These are phyloP conservation scores for Cryphonectria nitschkei DNA, from an alignment of 2,329 filamentous ascomycete species.

Conservation along the genomic window DNA sequence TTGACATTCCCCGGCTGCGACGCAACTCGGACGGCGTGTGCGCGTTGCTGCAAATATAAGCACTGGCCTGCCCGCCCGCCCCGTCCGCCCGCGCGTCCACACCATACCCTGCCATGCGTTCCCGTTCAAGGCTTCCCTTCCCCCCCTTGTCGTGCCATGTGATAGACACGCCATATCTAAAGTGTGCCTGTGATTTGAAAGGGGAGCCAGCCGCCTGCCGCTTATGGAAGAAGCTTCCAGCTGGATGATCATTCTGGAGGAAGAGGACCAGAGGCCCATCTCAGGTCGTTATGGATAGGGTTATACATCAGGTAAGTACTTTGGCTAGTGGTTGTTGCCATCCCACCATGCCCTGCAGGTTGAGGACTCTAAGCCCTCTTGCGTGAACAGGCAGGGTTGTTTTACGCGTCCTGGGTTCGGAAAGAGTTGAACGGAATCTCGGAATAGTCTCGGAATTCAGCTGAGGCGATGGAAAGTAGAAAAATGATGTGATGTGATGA, in stretches of 20 bases:
- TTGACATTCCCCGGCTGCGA: no score
- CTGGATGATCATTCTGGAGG: no score
- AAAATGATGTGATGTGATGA: not conserved
- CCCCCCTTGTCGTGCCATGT: constrained; percentile 6
- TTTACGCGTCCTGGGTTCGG: not conserved
- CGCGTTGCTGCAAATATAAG: no score
- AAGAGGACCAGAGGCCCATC: no score
- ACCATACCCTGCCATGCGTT: not conserved
- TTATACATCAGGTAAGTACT: no score
- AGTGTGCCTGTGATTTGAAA: not conserved
- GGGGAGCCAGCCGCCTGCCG: not conserved
- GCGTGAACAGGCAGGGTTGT: not conserved
- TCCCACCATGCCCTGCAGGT: not conserved
- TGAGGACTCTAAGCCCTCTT: not conserved
- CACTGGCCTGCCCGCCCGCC: no score
- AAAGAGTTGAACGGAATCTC: not conserved
- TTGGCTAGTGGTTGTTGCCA: not conserved
- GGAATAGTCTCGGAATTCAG: not conserved
- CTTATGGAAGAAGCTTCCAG: not conserved
- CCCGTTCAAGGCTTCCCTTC: not conserved
- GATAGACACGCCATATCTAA: not conserved
- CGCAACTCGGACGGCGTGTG: no score
- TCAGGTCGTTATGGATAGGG: no score
- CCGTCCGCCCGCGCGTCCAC: no score
- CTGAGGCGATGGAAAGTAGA: not conserved